A percentile compares a stretch with the other conserved stretches of the same genome.
These are phyloP conservation scores for Camellia lanceoleosa DNA, from an alignment of 148 eudicot species.

Conservation along the genomic window DNA sequence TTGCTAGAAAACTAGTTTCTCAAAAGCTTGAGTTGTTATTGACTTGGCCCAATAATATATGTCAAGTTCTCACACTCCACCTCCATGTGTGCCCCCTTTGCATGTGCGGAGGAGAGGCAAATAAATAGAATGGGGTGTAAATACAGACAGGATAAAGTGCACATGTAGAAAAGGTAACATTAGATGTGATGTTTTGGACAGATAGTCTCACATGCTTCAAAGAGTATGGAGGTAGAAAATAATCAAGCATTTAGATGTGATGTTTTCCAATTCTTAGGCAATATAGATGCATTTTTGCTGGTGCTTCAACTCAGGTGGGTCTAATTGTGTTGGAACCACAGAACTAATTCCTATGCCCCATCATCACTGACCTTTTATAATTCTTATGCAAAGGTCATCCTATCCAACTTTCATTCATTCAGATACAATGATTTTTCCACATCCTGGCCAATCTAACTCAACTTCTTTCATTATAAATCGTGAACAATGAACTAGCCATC, in stretches of 20 bases:
- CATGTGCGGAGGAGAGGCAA: no score
- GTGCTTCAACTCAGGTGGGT: background rate
- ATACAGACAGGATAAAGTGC: no score
- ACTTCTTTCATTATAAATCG: background rate
- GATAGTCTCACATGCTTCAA: background rate
- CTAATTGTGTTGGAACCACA: background rate
- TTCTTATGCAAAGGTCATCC: background rate
- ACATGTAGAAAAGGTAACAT: no score
- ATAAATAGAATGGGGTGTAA: no score
- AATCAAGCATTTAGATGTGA: no score
- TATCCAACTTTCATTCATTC: background rate
- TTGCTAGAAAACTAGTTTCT: no score
- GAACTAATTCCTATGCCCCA: background rate
- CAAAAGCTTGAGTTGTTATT: no score
- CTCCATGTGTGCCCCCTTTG: no score
- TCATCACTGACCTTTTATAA: background rate
- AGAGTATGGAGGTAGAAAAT: background rate
- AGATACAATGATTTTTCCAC: background rate
- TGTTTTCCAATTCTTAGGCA: background rate
- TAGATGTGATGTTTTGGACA: background rate
- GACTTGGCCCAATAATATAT: no score
- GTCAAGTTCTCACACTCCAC: no score
- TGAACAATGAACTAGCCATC: background rate
- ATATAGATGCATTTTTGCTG: background rate
- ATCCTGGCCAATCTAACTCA: background rate